A percentile compares a stretch with the other conserved stretches of the same genome.
Conservation (phyloP, 2,329 filamentous ascomycete genomes). For the Sordariomycetes sp. region DNA sequence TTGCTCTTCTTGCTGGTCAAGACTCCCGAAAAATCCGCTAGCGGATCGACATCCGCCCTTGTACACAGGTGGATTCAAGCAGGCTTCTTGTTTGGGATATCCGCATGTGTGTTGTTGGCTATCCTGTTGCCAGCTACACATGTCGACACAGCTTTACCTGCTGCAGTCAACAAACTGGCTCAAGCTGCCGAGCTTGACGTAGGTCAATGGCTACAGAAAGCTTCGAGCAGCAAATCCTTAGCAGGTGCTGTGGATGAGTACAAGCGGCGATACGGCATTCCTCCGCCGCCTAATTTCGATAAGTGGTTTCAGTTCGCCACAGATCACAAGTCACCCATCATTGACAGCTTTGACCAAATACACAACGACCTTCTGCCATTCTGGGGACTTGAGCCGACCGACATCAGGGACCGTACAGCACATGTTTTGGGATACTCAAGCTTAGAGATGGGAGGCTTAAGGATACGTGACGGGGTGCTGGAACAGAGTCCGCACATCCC, state of each 20-base stretch:
- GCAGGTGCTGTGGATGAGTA: conserved; percentile 30
- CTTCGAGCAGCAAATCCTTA: conserved; percentile 10
- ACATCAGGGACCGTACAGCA: conserved; percentile 46
- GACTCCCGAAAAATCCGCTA: not conserved
- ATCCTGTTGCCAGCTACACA: conserved; percentile 1
- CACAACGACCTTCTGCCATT: conserved; percentile 65
- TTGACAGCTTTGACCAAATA: conserved; percentile 72
- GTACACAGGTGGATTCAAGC: conserved; percentile 9
- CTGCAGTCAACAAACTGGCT: conserved; percentile 8
- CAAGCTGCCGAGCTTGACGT: conserved; percentile 6
- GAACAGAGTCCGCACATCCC: conserved; percentile 20
- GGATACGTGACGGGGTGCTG: conserved; percentile 54
- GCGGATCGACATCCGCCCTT: conserved; percentile 2
- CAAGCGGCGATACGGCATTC: conserved; percentile 38
- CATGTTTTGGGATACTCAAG: conserved; percentile 19
- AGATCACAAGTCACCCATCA: conserved; percentile 49
- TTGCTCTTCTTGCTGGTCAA: conserved; percentile 1
- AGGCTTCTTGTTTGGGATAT: conserved; percentile 6
- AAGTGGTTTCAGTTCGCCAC: conserved; percentile 71
- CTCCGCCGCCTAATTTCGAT: conserved; percentile 71
- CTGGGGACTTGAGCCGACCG: conserved; percentile 59
- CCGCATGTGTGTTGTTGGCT: conserved; percentile 1
- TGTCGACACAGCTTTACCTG: not conserved
- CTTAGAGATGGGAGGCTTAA: conserved; percentile 30
- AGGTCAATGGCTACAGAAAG: conserved; percentile 10